Evolutionary conservation across 2,329 filamentous ascomycete species (phyloP).

Genomic region (Ophiostoma ulmi): DNA sequence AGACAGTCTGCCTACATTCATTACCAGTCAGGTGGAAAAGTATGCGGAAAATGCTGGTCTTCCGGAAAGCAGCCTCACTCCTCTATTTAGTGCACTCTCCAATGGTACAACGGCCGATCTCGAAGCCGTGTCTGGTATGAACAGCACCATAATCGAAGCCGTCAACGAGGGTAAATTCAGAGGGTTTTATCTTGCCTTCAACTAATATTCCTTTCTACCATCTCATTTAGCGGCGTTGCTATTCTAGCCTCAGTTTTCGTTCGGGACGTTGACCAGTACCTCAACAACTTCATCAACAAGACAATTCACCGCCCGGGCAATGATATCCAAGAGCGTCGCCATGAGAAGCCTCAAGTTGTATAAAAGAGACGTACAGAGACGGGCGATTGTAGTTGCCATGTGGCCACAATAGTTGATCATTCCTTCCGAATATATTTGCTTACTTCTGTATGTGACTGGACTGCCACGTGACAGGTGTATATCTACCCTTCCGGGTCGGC

Average conservation of each 20-base stretch:
- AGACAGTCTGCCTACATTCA: too few species aligned
- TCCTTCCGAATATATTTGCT: background rate
- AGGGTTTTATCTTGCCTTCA: background rate
- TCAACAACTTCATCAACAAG: background rate
- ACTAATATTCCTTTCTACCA: background rate
- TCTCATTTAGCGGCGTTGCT: background rate
- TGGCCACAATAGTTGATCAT: background rate
- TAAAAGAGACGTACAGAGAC: background rate
- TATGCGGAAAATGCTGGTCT: too few species aligned
- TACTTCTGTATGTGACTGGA: background rate
- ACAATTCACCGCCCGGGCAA: background rate
- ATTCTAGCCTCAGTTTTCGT: background rate
- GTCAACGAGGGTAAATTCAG: background rate
- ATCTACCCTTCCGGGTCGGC: background rate
- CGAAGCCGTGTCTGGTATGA: background rate
- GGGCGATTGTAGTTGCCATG: background rate
- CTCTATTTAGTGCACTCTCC: too few species aligned
- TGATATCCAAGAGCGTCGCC: background rate
- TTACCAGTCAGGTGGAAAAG: too few species aligned
- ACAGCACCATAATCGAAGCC: background rate
- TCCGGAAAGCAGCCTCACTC: too few species aligned
- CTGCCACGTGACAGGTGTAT: background rate
- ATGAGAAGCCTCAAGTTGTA: background rate
- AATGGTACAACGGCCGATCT: background rate
- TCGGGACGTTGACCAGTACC: background rate